Evolutionary conservation across 208 protist species (phyloP), one percentile per base, ranked within the genome.

Genomic region (Pavlovales sp.): DNA sequence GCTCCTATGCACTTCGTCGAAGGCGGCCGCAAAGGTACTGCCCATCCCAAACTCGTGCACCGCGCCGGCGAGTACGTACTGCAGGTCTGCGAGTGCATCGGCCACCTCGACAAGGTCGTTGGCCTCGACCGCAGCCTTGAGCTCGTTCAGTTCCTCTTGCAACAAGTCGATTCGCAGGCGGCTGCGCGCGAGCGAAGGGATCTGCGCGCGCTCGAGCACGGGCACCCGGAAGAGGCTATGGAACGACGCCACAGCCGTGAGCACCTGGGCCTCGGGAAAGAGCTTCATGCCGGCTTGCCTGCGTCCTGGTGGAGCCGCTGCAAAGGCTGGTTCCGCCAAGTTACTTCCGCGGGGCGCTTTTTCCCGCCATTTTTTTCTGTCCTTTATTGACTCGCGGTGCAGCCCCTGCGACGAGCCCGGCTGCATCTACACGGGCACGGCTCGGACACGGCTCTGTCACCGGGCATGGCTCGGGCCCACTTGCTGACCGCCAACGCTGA

Each of bases 71-170:
- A 67, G 36, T 14, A 81, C 77, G 40, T 81, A 81, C 79, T 83
- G 79, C 1, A 83, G 30, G 79, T 83, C 79, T 20, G 79, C 79
- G 5, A 83, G 79, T 1, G 79, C 79, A 39, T 83, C 79, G 0
- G 79, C 79, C 1, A 83, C 79, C 42, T 67, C 79, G 18, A 83
- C 79, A 0, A 83, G 2, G 36, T 83, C 79, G 10, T 67, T 36
- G 32, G 57, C 28, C 22, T 11, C 39, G 26, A 83, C 67, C 26
- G 79, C 79, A 0, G 8, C 79, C 79, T 83, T 46, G 7, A 83
- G 42, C 79, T 83, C 79, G 42, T 83, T 41, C 32, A 83, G 79
- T 42, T 83, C 79, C 34, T 83, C 79, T 32, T 81, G 79, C 79
- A 83, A 42, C 42, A 83, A n/a, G 8, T 83, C 34, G 36, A 83